Conservation (phyloP, 225 moss, liverwort and hornwort genomes). For the Polytrichum commune region DNA sequence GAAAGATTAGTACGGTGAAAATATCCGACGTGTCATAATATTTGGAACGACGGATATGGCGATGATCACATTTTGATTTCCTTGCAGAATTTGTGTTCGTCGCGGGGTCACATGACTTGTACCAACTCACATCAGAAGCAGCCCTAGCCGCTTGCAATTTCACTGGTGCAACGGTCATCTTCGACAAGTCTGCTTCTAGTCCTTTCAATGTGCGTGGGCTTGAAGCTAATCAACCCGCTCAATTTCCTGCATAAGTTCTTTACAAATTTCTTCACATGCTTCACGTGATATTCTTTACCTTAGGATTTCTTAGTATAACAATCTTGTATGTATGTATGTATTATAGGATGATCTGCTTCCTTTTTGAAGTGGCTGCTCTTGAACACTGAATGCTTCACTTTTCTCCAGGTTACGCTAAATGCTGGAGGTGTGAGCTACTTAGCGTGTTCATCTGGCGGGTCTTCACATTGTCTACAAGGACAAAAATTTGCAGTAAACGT, state of each 20-base stretch:
- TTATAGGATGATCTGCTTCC: not conserved
- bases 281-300: not conserved
- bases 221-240: not conserved
- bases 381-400: conserved; percentile 9
- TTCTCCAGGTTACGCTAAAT: conserved; percentile 32
- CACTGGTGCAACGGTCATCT: conserved; percentile 18
- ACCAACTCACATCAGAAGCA: conserved; percentile 35
- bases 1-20: no score
- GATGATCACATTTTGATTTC: not conserved
- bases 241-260: not conserved
- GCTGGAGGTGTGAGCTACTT: conserved; percentile 29
- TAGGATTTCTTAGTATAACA: no score
- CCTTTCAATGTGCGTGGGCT: conserved; percentile 29
- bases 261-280: not conserved
- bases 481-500: conserved; percentile 33
- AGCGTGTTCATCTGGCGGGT: conserved; percentile 32
- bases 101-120: conserved; percentile 20
- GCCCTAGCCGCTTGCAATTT: conserved; percentile 41
- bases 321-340: no score
- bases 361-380: conserved; percentile 2
- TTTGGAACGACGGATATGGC: not conserved
- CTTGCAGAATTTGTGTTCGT: conserved; percentile 35
- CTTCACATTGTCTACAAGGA: conserved; percentile 32
- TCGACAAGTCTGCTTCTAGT: conserved; percentile 22
- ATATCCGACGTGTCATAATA: no score